Percentiles rank a stretch among this genome's conserved stretches.
These are phyloP conservation scores for Phialophora expanda DNA, from an alignment of 2,329 filamentous ascomycete genomes.

Conservation along the genomic window DNA sequence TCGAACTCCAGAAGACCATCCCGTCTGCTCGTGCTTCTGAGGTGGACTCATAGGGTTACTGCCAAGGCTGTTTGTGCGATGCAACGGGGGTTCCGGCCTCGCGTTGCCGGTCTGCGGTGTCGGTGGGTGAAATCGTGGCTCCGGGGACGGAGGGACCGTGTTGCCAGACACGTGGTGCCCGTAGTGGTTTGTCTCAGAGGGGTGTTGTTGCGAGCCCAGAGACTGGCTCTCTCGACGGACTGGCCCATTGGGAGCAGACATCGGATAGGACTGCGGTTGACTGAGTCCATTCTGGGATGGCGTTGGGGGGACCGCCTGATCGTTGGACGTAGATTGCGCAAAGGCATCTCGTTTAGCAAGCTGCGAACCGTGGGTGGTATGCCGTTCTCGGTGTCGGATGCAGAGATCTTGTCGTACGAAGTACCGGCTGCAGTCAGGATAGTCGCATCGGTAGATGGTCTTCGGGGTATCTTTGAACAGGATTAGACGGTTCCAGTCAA, in stretches of 20 bases:
- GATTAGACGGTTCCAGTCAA: slow-evolving; percentile 6
- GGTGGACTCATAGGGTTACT: slow-evolving; percentile 43
- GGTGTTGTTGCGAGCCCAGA: slow-evolving; percentile 2
- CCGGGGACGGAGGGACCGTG: slow-evolving; percentile 29
- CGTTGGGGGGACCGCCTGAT: slow-evolving; percentile 31
- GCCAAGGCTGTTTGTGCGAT: slow-evolving; percentile 41
- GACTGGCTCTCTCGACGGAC: slow-evolving; percentile 20
- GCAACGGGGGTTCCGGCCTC: slow-evolving; percentile 39
- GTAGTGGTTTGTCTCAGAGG: slow-evolving; percentile 14
- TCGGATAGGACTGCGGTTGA: slow-evolving; percentile 42
- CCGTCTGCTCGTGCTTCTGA: slow-evolving; percentile 38
- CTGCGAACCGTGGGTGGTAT: slow-evolving; percentile 67
- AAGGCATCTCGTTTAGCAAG: slow-evolving; percentile 57
- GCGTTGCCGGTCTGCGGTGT: slow-evolving; percentile 40
- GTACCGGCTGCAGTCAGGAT: slow-evolving; percentile 83
- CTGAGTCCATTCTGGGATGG: slow-evolving; percentile 28
- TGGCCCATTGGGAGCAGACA: slow-evolving; percentile 43
- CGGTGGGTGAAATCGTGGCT: slow-evolving; percentile 41
- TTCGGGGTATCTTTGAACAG: slow-evolving; percentile 77
- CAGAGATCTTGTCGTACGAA: slow-evolving; percentile 95
- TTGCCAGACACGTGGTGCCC: slow-evolving; percentile 25
- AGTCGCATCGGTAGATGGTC: slow-evolving; percentile 92
- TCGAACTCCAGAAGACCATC: slow-evolving; percentile 42
- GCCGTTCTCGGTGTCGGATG: slow-evolving; percentile 79
- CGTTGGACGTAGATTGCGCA: slow-evolving; percentile 42